Base-by-base conservation (phyloP, 2,329 filamentous ascomycete genomes). In the Aspergillus glaucus region DNA sequence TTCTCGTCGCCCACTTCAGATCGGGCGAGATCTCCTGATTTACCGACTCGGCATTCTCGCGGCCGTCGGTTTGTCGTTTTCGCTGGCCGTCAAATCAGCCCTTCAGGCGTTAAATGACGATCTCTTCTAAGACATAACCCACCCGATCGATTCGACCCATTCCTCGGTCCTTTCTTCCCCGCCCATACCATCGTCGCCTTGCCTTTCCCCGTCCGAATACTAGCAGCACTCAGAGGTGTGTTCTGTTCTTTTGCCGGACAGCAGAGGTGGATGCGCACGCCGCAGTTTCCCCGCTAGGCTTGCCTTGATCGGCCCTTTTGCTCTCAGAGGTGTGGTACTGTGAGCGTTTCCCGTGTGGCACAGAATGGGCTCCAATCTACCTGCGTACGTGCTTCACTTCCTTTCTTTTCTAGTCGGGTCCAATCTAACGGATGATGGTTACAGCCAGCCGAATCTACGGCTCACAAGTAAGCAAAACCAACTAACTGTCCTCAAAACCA, bases 371-470 rank as follows among this genome's bases (percentile, higher is more conserved):
- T 76, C 80, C 55, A 81, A 80, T 71, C 74, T 82, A 62, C 79
- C 82, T 62, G 72, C 77, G 82, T 85, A 73, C 73, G 82, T 81
- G 46, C 41, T 36, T 51, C 48, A 53, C 48, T 46, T 49, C 50
- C 43, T 55, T 28, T 46, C 50, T 34, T 48, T 28, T 17, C 49
- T 47, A 45, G 22, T 2, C 46, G 43, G 40, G 55, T 55, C 45
- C 48, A 49, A 56, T 53, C 59, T 64, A 51, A 62, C 55, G 40
- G 47, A 36, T 50, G 30, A 45, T 44, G 49, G 48, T 52, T 60
- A 43, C 62, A 88, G 86, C 70, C 83, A 86, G 75, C 83, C 88
- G 65, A 97, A 96, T 75, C 78, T 97, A 66, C 85, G 92, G 74
- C 83, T 97, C 60, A 96, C 91, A 63, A 95, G 92, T 96, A 81